Evolutionary conservation across 192 early-diverging fungal species (phyloP), one percentile per base, ranked within the genome.

Genomic region (Rhizophagus sp.): DNA sequence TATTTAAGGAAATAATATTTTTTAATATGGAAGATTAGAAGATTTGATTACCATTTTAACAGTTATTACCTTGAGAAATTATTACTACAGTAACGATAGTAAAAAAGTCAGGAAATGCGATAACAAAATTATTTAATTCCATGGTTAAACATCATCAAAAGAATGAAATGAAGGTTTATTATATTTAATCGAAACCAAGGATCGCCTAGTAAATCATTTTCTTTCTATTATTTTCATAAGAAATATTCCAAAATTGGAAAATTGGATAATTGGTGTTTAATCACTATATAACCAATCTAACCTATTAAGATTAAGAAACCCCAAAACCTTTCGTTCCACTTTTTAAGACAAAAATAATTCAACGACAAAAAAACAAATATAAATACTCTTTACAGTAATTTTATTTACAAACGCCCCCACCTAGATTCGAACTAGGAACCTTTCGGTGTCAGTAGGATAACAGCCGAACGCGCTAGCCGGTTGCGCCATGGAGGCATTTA

Each of bases 391-490:
- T 36, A 36, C 2, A 44, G 10, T 44, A 44, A 8, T 44, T 44
- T n/a, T 10, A 44, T 44, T 10, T 44, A 44, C 10, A 9, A 44
- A 44, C 75, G 75, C 75, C 63, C 62, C 75, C 75, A 77, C 75
- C 75, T 77, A 34, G 75, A 77, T 77, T 77, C 41, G 75, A 77
- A 77, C 75, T 34, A 77, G 75, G 75, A 77, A 24, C 75, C 75
- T 77, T 77, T 77, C 63, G 75, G 75, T 77, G 41, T 44, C 41
- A 44, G 41, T 44, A 10, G 1, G 41, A 44, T 77, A 77, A 77
- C 75, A 77, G 75, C 75, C 75, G 63, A 77, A 77, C 75, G 75
- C 75, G 75, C 75, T 77, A 77, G 24, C 75, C 75, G 61, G 50
- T 77, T 77, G 75, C 75, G 75, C 75, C 75, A 77, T 77, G 75